phyloP scores from a whole-genome alignment of 1,284 basidiomycete species.

The Cystobasidium slooffiae region DNA sequence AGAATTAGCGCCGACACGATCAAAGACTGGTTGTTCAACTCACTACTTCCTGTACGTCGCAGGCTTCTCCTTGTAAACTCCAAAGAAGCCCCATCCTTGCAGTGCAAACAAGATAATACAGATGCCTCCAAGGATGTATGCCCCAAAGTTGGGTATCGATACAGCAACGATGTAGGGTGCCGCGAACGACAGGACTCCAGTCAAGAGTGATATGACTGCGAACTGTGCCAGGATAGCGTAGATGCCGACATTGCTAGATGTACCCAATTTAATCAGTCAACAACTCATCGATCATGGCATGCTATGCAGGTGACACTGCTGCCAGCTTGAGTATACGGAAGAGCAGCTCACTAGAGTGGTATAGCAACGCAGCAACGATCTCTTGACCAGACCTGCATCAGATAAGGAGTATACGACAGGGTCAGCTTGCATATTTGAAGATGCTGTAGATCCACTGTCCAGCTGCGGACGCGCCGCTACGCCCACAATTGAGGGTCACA shows the following conservation, averaged over 20 bases:
- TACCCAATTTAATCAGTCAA: constrained; percentile 55
- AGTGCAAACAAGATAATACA: constrained; percentile 72
- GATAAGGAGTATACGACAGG: not conserved
- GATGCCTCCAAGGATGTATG: constrained; percentile 73
- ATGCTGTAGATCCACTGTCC: not conserved
- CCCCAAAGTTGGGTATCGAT: constrained; percentile 72
- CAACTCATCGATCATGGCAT: not conserved
- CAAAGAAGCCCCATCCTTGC: constrained; percentile 80
- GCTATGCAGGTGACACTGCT: not conserved
- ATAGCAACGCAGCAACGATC: constrained; percentile 43
- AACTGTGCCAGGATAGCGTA: constrained; percentile 79
- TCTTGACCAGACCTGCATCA: constrained; percentile 27
- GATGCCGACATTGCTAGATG: constrained; percentile 74
- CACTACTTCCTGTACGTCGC: constrained; percentile 72
- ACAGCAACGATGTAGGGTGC: constrained; percentile 74
- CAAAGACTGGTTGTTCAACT: constrained; percentile 1
- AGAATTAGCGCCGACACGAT: not conserved
- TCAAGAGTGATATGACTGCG: constrained; percentile 68
- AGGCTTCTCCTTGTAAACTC: constrained; percentile 78
- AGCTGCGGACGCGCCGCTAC: not conserved
- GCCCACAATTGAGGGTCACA: not conserved
- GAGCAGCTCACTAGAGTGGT: constrained; percentile 41
- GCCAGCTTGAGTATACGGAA: too few species aligned
- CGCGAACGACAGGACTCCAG: constrained; percentile 74
- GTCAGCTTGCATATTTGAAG: not conserved